Base-by-base conservation (phyloP, 1,284 basidiomycete species). In the Inonotus hispidus region DNA sequence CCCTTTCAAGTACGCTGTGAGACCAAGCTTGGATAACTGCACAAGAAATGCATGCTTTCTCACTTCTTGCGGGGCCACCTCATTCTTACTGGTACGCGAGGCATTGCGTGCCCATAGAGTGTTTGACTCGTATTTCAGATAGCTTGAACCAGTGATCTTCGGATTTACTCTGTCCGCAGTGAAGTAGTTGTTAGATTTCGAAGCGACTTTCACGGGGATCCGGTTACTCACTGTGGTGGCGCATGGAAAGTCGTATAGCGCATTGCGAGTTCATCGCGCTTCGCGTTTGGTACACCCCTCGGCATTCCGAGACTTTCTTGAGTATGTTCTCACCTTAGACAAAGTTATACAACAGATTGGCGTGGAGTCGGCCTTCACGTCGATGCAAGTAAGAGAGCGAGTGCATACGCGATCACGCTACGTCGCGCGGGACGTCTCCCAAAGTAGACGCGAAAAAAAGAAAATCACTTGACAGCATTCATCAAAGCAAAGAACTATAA, bases 241-340 rank as follows among this genome's bases (percentile, higher is more conserved):
- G 91, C 88, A 73, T 86, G 79, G 71, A 92, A 92, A n/a, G 81
- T 77, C 4, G 90, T 91, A 72, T 87, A 92, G 58, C 83, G 80
- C 77, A 92, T 78, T 10, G 89, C 88, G 60, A 84, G 84, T 66
- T 92, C 90, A 75, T 91, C 89, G 65, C 82, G 80, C 72, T 85
- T 88, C 45, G 81, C 83, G 69, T 89, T 90, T 27, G 89, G 88
- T 57, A 92, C 81, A 61, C 88, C 88, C 71, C 89, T 81, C 61
- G 89, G 89, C 89, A 92, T 92, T 46, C n/a, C n/a, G n/a, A n/a
- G n/a, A n/a, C 57, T 58, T 5, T 10, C 10, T 25, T n/a, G 7
- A 32, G 11, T 32, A 14, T 23, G 35, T 23, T 13, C 13, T 49
- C 38, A 23, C n/a, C 23, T 49, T 13, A 23, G 38, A 19, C 38